Conservation (phyloP, 352 stramenopile species). For the Phytopythium cucurbitacearum region DNA sequence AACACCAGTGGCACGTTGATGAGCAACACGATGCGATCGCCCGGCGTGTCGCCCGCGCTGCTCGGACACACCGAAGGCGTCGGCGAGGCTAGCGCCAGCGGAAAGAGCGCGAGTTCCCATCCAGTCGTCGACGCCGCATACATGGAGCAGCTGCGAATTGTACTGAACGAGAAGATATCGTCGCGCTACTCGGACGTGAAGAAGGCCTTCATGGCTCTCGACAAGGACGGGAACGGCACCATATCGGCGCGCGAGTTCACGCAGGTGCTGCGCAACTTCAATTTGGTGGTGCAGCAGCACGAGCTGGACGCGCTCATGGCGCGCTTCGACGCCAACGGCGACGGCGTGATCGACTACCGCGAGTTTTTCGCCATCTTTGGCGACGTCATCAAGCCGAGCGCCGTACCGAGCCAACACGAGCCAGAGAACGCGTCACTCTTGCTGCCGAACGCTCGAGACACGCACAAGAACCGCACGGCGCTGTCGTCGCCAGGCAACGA, state of each 20-base stretch:
- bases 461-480: conserved; percentile 51
- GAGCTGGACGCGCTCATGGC: conserved; percentile 32
- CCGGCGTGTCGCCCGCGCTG: conserved; percentile 34
- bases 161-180: conserved; percentile 51
- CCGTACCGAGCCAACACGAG: conserved; percentile 21
- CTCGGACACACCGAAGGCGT: conserved; percentile 7
- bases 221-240: conserved; percentile 35
- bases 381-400: conserved; percentile 36
- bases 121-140: background rate
- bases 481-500: conserved; percentile 62
- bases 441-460: conserved; percentile 38
- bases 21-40: conserved; percentile 52
- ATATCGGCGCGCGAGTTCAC: conserved; percentile 43
- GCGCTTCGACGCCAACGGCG: conserved; percentile 29
- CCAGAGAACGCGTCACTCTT: conserved; percentile 67
- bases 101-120: background rate
- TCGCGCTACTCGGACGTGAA: conserved; percentile 36
- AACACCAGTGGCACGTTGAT: conserved; percentile 9
- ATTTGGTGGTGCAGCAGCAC: conserved; percentile 32
- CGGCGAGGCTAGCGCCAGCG: conserved; percentile 10
- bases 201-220: conserved; percentile 40
- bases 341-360: conserved; percentile 47
- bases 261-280: conserved; percentile 43
- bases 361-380: conserved; percentile 65
- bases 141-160: conserved; percentile 61